Percentiles rank a stretch among this genome's conserved stretches.
These are phyloP conservation scores for Aspergillus oerlinghausenensis DNA, from an alignment of 2,329 filamentous ascomycete species.

Conservation along the genomic window DNA sequence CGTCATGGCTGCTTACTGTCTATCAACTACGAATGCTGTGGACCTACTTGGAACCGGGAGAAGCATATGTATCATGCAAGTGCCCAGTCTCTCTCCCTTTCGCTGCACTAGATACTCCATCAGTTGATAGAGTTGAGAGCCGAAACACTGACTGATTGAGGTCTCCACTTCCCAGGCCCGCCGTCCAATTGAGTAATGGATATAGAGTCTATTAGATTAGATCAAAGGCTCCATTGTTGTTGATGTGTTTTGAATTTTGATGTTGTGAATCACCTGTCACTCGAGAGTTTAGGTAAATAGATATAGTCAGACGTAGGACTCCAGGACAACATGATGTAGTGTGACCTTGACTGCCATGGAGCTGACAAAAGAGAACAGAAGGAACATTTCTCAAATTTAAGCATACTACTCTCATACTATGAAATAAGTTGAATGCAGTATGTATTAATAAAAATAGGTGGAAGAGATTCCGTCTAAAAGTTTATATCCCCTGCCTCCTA, in stretches of 20 bases:
- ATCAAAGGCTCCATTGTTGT: neutral
- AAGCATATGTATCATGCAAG: neutral
- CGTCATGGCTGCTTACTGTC: neutral
- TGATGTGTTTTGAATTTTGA: neutral
- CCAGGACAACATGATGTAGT: neutral
- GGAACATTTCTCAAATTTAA: neutral
- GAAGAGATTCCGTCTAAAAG: neutral
- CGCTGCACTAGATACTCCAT: neutral
- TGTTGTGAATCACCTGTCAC: neutral
- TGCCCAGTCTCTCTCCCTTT: neutral
- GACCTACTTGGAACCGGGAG: neutral
- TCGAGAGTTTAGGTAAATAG: neutral
- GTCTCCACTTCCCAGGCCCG: neutral
- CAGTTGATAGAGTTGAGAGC: neutral
- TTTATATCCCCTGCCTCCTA: neutral
- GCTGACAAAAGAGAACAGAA: neutral
- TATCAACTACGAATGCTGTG: neutral
- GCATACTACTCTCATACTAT: no score
- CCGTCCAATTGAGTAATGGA: neutral
- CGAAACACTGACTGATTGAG: neutral
- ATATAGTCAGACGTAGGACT: neutral
- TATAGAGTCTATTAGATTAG: neutral
- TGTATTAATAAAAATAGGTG: neutral
- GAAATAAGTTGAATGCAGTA: no score
- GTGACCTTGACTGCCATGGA: neutral